phyloP scores from a whole-genome alignment of 2,329 filamentous ascomycete species.

The Trichoderma pleuroti region DNA sequence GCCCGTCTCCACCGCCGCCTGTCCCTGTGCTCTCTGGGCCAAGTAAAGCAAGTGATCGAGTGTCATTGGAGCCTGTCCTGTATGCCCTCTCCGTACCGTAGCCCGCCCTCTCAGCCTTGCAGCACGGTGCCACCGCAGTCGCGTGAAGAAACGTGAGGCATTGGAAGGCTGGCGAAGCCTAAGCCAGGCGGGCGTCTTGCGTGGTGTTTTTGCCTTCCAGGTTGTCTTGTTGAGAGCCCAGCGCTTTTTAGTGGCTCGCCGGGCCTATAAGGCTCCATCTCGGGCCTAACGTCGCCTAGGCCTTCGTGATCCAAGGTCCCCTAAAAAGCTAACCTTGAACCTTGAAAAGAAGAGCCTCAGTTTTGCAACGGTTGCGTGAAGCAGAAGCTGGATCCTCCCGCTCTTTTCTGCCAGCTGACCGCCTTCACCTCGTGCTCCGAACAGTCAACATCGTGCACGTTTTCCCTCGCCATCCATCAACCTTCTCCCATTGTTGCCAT shows the following conservation, averaged over 20 bases:
- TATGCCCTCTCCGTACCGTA: neutral
- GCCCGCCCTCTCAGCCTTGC: constrained; percentile 14
- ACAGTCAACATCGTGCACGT: neutral
- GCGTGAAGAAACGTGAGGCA: neutral
- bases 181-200: neutral
- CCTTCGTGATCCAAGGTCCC: neutral
- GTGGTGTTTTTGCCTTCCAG: neutral
- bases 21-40: neutral
- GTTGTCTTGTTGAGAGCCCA: too few species aligned
- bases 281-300: neutral
- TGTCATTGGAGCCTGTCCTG: neutral
- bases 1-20: constrained; percentile 1
- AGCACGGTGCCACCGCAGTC: neutral
- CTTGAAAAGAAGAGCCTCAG: neutral
- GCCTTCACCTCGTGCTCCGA: neutral
- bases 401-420: constrained; percentile 19
- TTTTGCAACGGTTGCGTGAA: neutral
- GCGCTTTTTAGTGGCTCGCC: neutral
- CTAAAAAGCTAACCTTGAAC: neutral
- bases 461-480: neutral
- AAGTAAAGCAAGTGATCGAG: neutral
- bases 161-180: neutral
- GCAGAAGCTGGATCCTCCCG: neutral
- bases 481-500: neutral
- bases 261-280: neutral